phyloP scores from a whole-genome alignment of 768 basidiomycete species.

The Mycena venus region DNA sequence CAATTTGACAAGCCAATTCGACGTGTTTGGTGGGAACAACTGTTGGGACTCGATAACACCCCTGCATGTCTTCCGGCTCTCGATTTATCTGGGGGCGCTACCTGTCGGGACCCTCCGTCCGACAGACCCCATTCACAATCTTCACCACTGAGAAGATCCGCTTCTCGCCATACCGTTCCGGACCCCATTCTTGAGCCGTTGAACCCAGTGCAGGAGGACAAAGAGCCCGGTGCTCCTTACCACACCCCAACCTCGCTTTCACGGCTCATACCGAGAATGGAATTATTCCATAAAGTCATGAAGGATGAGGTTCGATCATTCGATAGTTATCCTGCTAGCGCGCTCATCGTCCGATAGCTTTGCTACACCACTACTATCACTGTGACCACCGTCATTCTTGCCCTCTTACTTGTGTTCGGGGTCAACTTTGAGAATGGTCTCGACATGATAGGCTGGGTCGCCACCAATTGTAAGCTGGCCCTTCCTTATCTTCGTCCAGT shows the following conservation, averaged over 20 bases:
- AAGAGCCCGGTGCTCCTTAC: slow-evolving; percentile 24
- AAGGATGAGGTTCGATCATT: slow-evolving; percentile 68
- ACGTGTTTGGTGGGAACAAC: slow-evolving; percentile 70
- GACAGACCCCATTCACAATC: slow-evolving; percentile 2
- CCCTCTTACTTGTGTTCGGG: slow-evolving; percentile 64
- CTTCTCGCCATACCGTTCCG: neutral
- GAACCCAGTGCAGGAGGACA: slow-evolving; percentile 8
- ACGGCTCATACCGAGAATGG: slow-evolving; percentile 65
- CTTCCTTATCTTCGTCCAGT: neutral
- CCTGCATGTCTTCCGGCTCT: neutral
- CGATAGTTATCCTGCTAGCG: neutral
- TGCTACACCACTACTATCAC: slow-evolving; percentile 69
- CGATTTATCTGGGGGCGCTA: neutral
- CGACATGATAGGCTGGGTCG: slow-evolving; percentile 65
- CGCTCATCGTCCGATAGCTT: slow-evolving; percentile 49
- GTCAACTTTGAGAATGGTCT: slow-evolving; percentile 61
- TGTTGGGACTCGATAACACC: slow-evolving; percentile 6
- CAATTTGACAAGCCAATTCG: slow-evolving; percentile 44
- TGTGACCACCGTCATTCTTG: slow-evolving; percentile 60
- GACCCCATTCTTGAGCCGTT: slow-evolving; percentile 28
- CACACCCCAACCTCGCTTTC: slow-evolving; percentile 44
- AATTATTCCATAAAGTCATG: slow-evolving; percentile 68
- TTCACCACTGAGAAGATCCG: slow-evolving; percentile 6
- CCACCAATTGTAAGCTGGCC: slow-evolving; percentile 62
- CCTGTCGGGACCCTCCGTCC: neutral